phyloP scores from a whole-genome alignment of 192 early-diverging fungal genomes.

The Funneliformis mosseae region DNA sequence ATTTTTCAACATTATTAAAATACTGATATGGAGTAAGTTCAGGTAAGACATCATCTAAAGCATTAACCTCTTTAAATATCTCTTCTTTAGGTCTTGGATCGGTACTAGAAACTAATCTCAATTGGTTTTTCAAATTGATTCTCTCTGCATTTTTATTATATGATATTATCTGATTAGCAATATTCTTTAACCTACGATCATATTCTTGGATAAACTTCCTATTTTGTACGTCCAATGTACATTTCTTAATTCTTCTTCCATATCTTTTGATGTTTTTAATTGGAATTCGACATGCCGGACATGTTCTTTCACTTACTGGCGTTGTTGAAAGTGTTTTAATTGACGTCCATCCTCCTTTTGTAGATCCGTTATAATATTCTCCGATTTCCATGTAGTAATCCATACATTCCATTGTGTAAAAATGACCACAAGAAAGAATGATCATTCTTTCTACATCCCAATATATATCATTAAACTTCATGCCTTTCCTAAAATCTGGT shows the following conservation, averaged over 20 bases:
- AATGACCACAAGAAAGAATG: conserved; percentile 53
- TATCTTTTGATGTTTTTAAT: conserved; percentile 17
- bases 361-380: conserved; percentile 39
- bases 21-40: too few relatives aligned
- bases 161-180: not conserved
- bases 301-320: not conserved
- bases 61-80: too few relatives aligned
- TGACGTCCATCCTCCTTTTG: not conserved
- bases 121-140: not conserved
- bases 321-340: not conserved
- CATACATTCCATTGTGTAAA: conserved; percentile 51
- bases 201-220: conserved; percentile 22
- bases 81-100: not conserved
- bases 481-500: too few relatives aligned
- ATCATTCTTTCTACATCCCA: conserved; percentile 50
- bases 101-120: not conserved
- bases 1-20: too few relatives aligned
- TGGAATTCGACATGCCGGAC: conserved; percentile 10
- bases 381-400: conserved; percentile 52
- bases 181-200: not conserved
- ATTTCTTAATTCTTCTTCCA: conserved; percentile 20
- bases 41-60: too few relatives aligned
- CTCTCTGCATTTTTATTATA: not conserved
- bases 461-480: too few relatives aligned
- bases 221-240: conserved; percentile 14